Base-by-base conservation (phyloP, 2,329 filamentous ascomycete genomes). In the Aspergillus novoparasiticus region DNA sequence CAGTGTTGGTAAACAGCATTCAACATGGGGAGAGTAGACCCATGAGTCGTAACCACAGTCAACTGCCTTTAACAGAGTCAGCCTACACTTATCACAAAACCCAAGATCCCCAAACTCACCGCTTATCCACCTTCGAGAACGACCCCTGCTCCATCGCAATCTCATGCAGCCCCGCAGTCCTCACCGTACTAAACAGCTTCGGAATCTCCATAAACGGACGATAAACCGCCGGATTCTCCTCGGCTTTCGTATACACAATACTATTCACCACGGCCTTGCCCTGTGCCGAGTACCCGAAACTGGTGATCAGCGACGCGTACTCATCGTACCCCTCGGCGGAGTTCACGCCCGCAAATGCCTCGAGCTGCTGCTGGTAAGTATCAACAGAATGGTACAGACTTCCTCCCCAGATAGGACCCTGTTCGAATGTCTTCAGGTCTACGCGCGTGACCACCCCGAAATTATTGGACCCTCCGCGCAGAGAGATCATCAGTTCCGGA, bases 391-490 rank as follows among this genome's bases (percentile, higher is more conserved):
- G 28, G 21, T 51, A 51, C 1, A 51, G 10, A 11, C 0, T 51
- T 11, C 48, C 48, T 6, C 48, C 48, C 48, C 48, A 34, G 6
- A 51, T 11, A 2, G 48, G 19, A 14, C 48, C 62, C 9, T 66
- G 61, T 4, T 59, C 43, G 12, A 69, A 56, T 2, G 59, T 16
- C 9, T 19, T 34, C 28, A 73, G 19, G 23, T 69, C 43, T 8
- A 72, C 39, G 0, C 61, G 58, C 8, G 78, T 78, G 3, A 79
- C 73, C 8, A 80, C 60, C 34, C 80, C 72, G 62, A 72, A 77
- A 39, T 74, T 73, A 10, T 46, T 28, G 66, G 30, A 32, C 74
- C 69, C 61, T 71, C 78, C 67, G 70, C 75, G 67, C 71, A 76
- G 46, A 66, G 74, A 53, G 69, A 71, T 9, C 36, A 50, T 14